Base-by-base conservation (phyloP, 768 basidiomycete species). In the Lactifluus piperatus region DNA sequence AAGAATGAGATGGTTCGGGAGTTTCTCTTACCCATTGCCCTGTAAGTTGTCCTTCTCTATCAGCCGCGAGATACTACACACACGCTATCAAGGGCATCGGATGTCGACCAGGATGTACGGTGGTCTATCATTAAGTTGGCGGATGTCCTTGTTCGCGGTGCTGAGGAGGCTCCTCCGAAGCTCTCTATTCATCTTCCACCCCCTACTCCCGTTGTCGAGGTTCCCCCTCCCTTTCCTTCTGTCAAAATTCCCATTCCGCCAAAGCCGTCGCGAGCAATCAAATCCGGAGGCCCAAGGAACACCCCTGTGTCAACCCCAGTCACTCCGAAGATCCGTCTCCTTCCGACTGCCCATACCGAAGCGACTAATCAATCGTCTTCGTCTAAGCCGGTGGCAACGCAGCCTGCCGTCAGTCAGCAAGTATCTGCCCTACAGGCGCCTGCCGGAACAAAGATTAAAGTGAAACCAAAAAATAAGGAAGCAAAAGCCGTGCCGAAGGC, bases 111-210 rank as follows among this genome's bases (percentile, higher is more conserved):
- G 67, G 90, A 95, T 73, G 88, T 94, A 41, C 86, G 94, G 47
- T 91, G 92, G 83, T 91, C 87, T 63, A 74, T 95, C 50, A 77
- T 98, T 66, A 97, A 98, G 72, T 75, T 97, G 24, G 91, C 91
- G 5, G 95, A 97, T 66, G 77, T 95, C 20, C 79, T 93, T 44
- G 85, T 94, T 64, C 83, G 86, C 52, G 88, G 91, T 24, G 76
- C 84, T 3, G 84, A 91, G 58, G 95, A 98, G 71, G 79, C 84
- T 2, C 76, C 88, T 6, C 94, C 94, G 1, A 93, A 91, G 57
- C 85, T 94, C 62, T 89, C 84, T 47, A 84, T 94, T 51, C 88
- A 91, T 65, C 82, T 94, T 54, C 80, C 83, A 8, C 63, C 63
- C 20, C 75, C 81, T 27, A 91, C 89, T 2, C 91, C 93, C 14